A percentile compares a stretch with the other conserved stretches of the same genome.
These are phyloP conservation scores for Nakazawaea laoshanensis DNA, from an alignment of 805 yeast genomes.

Conservation along the genomic window DNA sequence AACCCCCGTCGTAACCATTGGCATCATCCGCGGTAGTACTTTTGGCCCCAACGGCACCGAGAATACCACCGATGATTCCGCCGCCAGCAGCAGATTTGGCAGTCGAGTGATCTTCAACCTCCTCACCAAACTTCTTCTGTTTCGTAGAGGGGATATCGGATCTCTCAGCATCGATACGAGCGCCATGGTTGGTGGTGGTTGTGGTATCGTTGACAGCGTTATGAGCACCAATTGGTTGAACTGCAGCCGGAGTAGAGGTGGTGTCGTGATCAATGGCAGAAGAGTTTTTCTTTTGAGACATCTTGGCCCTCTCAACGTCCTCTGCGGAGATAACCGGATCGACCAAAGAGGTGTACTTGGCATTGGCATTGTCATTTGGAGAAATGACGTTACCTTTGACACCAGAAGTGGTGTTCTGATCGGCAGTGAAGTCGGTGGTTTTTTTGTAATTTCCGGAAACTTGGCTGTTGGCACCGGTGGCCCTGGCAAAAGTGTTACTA, in stretches of 20 bases:
- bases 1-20: too few species aligned
- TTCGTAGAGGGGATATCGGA: not conserved
- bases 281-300: not conserved
- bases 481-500: conserved; percentile 2
- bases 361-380: conserved; percentile 14
- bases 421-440: not conserved
- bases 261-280: not conserved
- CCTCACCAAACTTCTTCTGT: not conserved
- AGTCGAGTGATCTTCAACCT: conserved; percentile 3
- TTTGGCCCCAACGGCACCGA: conserved; percentile 6
- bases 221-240: conserved; percentile 3
- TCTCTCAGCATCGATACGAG: conserved; percentile 1
- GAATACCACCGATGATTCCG: conserved; percentile 10
- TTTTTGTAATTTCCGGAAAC: conserved; percentile 9
- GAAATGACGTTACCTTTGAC: conserved; percentile 7
- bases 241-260: conserved; percentile 1
- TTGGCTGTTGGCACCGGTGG: not conserved
- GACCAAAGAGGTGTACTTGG: conserved; percentile 19
- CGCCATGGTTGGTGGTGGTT: not conserved
- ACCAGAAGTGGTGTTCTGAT: not conserved
- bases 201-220: conserved; percentile 1
- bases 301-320: conserved; percentile 12
- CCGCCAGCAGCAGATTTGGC: conserved; percentile 13
- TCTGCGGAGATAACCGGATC: conserved; percentile 16
- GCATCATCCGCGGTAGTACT: too few species aligned